Conservation (phyloP, 495 filamentous ascomycete genomes). For the Tuber indicum region DNA sequence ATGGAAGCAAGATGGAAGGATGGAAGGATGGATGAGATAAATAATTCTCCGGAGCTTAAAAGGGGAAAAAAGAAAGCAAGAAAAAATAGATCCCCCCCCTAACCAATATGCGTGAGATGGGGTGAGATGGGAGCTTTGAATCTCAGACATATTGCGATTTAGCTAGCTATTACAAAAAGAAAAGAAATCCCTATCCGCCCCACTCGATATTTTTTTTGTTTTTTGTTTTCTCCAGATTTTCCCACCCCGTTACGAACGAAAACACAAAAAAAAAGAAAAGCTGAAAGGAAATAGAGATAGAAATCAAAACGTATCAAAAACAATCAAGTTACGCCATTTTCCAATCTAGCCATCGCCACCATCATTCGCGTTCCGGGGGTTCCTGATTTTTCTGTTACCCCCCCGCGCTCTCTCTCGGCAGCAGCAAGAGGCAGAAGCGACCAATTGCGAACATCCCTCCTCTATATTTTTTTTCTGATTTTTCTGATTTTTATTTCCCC, state of each 20-base stretch:
- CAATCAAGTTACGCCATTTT: slow-evolving; percentile 1
- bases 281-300: background rate
- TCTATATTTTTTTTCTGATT: slow-evolving; percentile 8
- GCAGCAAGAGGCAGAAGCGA: background rate
- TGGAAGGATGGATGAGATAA: no score
- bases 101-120: background rate
- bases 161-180: slow-evolving; percentile 1
- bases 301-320: background rate
- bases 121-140: slow-evolving; percentile 9
- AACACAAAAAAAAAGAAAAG: background rate
- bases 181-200: slow-evolving; percentile 7
- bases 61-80: no score
- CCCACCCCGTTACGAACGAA: background rate
- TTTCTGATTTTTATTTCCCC: background rate
- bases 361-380: background rate
- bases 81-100: slow-evolving; percentile 1
- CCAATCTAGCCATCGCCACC: background rate
- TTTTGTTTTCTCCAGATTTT: background rate
- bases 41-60: no score
- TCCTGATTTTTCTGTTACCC: background rate
- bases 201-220: slow-evolving; percentile 6
- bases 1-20: background rate
- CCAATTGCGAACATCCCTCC: slow-evolving; percentile 8
- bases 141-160: background rate
- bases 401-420: background rate